Percentiles rank a stretch among this genome's conserved stretches.
Evolutionary conservation across 768 basidiomycete species (phyloP).

Genomic region (Suillus placidus): DNA sequence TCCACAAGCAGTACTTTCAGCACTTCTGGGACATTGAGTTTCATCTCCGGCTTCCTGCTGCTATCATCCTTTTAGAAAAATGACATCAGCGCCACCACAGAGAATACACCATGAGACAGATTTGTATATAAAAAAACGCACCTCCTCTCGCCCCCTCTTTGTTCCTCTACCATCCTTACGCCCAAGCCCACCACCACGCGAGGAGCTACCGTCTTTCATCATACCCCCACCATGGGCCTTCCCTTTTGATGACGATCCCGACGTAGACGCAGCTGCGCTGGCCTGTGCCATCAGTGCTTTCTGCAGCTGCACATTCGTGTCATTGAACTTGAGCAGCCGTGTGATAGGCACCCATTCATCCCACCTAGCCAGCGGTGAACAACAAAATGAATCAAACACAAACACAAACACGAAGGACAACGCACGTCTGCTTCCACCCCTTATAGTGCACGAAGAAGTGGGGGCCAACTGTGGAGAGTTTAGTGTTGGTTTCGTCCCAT

Average conservation of each 20-base stretch:
- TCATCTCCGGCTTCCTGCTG: conserved; percentile 83
- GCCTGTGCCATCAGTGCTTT: conserved; percentile 59
- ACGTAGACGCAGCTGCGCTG: conserved; percentile 44
- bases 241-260: conserved; percentile 32
- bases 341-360: conserved; percentile 92
- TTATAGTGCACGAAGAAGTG: conserved; percentile 99
- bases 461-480: conserved; percentile 63
- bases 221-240: conserved; percentile 24
- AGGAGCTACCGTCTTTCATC: conserved; percentile 31
- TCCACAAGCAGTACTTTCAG: conserved; percentile 90
- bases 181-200: conserved; percentile 30
- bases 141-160: conserved; percentile 77
- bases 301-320: conserved; percentile 77
- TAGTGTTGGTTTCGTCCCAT: conserved; percentile 65
- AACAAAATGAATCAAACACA: conserved; percentile 3
- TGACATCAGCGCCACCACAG: background rate
- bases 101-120: background rate
- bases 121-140: conserved; percentile 31
- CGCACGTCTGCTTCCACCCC: conserved; percentile 97
- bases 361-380: conserved; percentile 60
- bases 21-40: conserved; percentile 85
- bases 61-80: conserved; percentile 62
- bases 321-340: conserved; percentile 84
- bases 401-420: conserved; percentile 12
- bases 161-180: conserved; percentile 70